Evolutionary conservation across 2,329 filamentous ascomycete genomes (phyloP).

Genomic region (Penicillium capsulatum): DNA sequence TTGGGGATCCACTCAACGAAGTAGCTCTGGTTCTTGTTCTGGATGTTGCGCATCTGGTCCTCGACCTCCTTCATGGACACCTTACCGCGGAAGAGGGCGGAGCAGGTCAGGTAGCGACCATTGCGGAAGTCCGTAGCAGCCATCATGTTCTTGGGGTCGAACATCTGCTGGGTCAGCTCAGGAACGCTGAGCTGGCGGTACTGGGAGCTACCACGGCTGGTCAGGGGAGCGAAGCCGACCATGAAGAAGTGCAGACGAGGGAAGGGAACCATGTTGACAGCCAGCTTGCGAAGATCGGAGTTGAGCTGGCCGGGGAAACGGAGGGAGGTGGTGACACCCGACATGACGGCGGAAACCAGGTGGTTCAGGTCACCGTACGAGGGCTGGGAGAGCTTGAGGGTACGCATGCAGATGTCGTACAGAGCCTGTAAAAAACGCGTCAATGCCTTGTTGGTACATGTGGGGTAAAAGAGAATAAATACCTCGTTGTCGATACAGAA

Average conservation of each 20-base stretch:
- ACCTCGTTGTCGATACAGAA: conserved; percentile 99
- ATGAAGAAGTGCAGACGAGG: conserved; percentile 99
- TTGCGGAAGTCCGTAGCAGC: conserved; percentile 99
- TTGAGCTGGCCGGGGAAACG: conserved; percentile 99
- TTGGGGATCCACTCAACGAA: conserved; percentile 99
- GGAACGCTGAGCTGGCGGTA: conserved; percentile 98
- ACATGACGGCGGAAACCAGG: conserved; percentile 99
- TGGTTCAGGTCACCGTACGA: conserved; percentile 99
- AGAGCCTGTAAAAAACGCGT: conserved; percentile 63
- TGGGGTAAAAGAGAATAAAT: conserved; percentile 15
- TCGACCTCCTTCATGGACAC: conserved; percentile 99
- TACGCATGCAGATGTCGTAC: conserved; percentile 99
- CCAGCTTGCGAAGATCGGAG: conserved; percentile 98
- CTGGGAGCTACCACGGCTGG: conserved; percentile 82
- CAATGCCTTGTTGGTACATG: background rate
- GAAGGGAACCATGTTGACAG: conserved; percentile 99
- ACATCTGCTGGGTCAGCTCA: conserved; percentile 99
- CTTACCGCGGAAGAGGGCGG: conserved; percentile 99
- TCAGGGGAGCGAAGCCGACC: conserved; percentile 98
- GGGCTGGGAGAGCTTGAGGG: conserved; percentile 96
- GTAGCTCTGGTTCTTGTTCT: conserved; percentile 99
- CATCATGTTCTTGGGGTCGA: conserved; percentile 99
- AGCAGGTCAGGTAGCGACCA: conserved; percentile 98
- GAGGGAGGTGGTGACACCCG: conserved; percentile 94
- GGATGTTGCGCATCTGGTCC: conserved; percentile 99